Percentiles rank a stretch among this genome's conserved stretches.
Evolutionary conservation across 2,329 filamentous ascomycete species (phyloP).

Genomic region (Colletotrichum godetiae): DNA sequence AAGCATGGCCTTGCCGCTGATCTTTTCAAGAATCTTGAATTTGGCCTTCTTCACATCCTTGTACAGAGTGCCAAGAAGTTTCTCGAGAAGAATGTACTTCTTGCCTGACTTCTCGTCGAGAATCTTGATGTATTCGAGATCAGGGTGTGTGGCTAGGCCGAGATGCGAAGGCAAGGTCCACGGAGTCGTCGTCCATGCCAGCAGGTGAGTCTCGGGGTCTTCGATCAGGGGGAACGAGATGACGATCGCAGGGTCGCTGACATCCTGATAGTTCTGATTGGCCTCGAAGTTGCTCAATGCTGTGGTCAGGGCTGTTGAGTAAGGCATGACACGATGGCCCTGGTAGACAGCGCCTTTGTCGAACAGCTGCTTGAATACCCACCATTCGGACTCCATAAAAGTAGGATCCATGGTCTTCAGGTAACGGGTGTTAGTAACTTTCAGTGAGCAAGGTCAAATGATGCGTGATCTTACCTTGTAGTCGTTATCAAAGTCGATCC

Average conservation of each 20-base stretch:
- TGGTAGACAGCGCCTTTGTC: conserved; percentile 92
- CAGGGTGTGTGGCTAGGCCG: conserved; percentile 81
- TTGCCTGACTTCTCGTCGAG: conserved; percentile 84
- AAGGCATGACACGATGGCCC: conserved; percentile 93
- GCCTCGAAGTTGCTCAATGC: conserved; percentile 85
- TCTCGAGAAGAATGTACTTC: conserved; percentile 86
- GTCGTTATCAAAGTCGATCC: conserved; percentile 98
- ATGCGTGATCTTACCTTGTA: conserved; percentile 74
- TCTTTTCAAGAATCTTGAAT: conserved; percentile 82
- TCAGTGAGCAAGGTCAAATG: neutral
- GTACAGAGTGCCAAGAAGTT: conserved; percentile 84
- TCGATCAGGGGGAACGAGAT: conserved; percentile 87
- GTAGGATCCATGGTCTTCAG: conserved; percentile 86
- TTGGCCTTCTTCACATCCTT: conserved; percentile 97
- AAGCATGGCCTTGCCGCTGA: conserved; percentile 86
- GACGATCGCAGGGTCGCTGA: conserved; percentile 90
- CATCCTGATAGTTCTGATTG: conserved; percentile 93
- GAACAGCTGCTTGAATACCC: conserved; percentile 94
- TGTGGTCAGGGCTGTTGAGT: conserved; percentile 73
- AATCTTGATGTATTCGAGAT: conserved; percentile 90
- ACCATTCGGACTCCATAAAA: conserved; percentile 98
- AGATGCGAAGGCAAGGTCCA: conserved; percentile 86
- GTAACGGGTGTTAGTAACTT: conserved; percentile 32
- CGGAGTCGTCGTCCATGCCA: conserved; percentile 92
- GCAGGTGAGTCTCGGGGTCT: conserved; percentile 78